Base-by-base conservation (phyloP, 225 moss, liverwort and hornwort species). In the Physcomitrium patens region DNA sequence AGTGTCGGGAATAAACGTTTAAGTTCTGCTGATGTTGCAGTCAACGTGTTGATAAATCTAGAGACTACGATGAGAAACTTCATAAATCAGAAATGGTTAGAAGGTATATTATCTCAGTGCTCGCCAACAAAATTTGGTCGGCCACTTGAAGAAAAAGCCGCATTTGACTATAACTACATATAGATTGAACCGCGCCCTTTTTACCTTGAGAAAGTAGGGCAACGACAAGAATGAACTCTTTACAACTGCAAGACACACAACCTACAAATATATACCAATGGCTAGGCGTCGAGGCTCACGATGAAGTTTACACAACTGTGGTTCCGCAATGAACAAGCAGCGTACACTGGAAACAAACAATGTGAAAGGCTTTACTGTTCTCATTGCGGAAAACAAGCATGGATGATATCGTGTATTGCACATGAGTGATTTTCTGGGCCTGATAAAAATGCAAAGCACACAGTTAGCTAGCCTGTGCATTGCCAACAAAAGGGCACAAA, bases 81-180 rank as follows among this genome's bases (percentile, higher is more conserved):
- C 46, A n/a, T 20, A 15, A 27, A 57, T 42, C 56, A 65, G 70
- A 11, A 24, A 24, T 42, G 50, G 49, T 63, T 52, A 15, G 17
- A 46, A 63, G 79, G 63, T 67, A 67, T 63, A 31, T 59, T 24
- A 77, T 74, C 80, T 86, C 83, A 78, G 68, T 69, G 81, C 73
- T 84, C 62, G 62, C 78, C 83, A 72, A 49, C 42, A 59, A 78
- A 83, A 81, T 41, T 68, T 70, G 78, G 76, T 60, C 81, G 73
- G 72, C 53, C 51, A 75, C 63, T 75, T 12, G 58, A 77, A 71
- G 75, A 49, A 78, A 80, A 63, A 72, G 78, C 86, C 83, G 80
- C 75, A 60, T 71, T 73, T 65, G 58, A 10, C 70, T 59, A 74
- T 28, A 72, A 80, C 78, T 78, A 79, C 79, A 79, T 66, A 67